Conservation (phyloP, 768 basidiomycete species). For the Hygrocybe coccinea region DNA sequence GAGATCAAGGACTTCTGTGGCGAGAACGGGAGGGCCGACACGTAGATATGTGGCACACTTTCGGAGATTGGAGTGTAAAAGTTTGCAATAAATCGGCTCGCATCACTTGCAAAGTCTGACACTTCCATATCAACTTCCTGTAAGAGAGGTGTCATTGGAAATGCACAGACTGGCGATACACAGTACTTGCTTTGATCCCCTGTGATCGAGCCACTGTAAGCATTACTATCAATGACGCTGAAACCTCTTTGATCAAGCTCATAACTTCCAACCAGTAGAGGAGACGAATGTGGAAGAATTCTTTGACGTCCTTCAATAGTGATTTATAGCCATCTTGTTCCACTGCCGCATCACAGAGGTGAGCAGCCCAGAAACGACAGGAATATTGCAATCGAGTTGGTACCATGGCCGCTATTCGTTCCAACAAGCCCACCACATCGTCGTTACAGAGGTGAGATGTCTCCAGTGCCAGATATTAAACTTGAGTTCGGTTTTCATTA, state of each 20-base stretch:
- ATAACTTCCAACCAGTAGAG: too few species aligned
- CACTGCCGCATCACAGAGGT: slow-evolving; percentile 10
- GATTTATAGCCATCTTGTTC: too few species aligned
- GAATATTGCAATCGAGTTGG: slow-evolving; percentile 31
- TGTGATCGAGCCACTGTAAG: background rate
- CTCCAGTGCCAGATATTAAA: too few species aligned
- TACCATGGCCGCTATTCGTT: slow-evolving; percentile 21
- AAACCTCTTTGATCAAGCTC: too few species aligned
- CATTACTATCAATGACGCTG: too few species aligned
- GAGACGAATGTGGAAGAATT: too few species aligned
- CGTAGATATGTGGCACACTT: slow-evolving; percentile 35
- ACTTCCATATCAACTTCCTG: background rate
- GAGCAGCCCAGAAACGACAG: slow-evolving; percentile 35
- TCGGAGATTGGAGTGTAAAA: slow-evolving; percentile 28
- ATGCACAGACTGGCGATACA: slow-evolving; percentile 5
- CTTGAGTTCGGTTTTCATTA: too few species aligned
- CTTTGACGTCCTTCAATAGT: too few species aligned
- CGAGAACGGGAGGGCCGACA: slow-evolving; percentile 35
- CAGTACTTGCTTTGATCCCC: background rate
- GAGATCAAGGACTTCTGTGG: slow-evolving; percentile 24
- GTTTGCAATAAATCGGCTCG: slow-evolving; percentile 25
- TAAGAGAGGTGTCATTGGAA: too few species aligned
- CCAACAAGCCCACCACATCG: slow-evolving; percentile 18
- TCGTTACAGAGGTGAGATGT: slow-evolving; percentile 25
- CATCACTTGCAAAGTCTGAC: slow-evolving; percentile 22